A percentile compares a stretch with the other conserved stretches of the same genome.
Evolutionary conservation across 2,329 filamentous ascomycete genomes (phyloP).

Genomic region (Elsinoe arachidis): DNA sequence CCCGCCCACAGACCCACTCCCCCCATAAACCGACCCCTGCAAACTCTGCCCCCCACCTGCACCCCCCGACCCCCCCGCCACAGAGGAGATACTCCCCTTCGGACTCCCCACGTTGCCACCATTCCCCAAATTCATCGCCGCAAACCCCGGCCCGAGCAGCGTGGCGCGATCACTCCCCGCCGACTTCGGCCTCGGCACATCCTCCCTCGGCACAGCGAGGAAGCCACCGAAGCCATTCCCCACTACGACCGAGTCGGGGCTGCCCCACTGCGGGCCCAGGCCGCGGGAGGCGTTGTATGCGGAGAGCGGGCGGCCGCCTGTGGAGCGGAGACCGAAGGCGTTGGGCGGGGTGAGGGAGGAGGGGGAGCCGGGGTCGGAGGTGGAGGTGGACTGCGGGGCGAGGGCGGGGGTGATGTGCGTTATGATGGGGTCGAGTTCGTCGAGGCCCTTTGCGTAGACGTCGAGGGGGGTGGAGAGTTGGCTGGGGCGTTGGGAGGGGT

Average conservation of each 20-base stretch:
- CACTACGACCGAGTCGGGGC: slow-evolving; percentile 54
- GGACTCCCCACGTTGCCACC: not conserved
- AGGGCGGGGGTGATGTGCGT: slow-evolving; percentile 48
- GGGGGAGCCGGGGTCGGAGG: slow-evolving; percentile 29
- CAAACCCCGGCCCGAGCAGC: not conserved
- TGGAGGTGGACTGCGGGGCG: slow-evolving; percentile 31
- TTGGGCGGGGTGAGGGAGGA: slow-evolving; percentile 24
- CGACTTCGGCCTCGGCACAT: slow-evolving; percentile 28
- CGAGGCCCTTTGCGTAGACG: slow-evolving; percentile 58
- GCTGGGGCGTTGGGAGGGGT: slow-evolving; percentile 21
- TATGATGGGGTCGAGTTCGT: slow-evolving; percentile 61
- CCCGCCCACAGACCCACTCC: not conserved
- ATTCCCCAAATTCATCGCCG: slow-evolving; percentile 1
- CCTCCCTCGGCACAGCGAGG: slow-evolving; percentile 52
- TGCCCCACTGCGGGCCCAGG: slow-evolving; percentile 47
- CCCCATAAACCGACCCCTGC: slow-evolving; percentile 5
- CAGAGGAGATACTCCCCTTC: not conserved
- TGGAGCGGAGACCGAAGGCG: slow-evolving; percentile 26
- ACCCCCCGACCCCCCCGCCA: not conserved
- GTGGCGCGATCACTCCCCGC: slow-evolving; percentile 10
- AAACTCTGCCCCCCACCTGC: not conserved
- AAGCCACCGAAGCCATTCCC: slow-evolving; percentile 60
- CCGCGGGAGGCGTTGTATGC: slow-evolving; percentile 39
- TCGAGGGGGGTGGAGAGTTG: slow-evolving; percentile 50
- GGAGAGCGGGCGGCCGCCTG: slow-evolving; percentile 36